These are phyloP conservation scores for Zygoascus flipseniorum DNA, from an alignment of 805 yeast species.

Conservation along the genomic window DNA sequence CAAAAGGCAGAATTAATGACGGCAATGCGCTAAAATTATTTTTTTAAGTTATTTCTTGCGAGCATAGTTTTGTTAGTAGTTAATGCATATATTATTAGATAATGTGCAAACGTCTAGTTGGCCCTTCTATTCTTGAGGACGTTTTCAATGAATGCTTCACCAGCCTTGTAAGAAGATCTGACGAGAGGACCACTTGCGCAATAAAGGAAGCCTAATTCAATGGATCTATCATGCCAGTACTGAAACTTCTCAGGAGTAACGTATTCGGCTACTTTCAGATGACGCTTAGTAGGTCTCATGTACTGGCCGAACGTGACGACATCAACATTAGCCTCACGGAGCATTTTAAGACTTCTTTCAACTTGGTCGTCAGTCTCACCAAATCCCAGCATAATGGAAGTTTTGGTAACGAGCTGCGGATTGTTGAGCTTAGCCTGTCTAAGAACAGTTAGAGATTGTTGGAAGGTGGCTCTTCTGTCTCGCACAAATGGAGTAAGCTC, in stretches of 20 bases:
- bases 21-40: background rate
- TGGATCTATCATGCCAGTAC: conserved; percentile 80
- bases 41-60: background rate
- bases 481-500: conserved; percentile 89
- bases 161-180: conserved; percentile 95
- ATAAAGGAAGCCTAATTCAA: conserved; percentile 83
- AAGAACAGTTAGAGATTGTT: conserved; percentile 75
- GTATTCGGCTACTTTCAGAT: conserved; percentile 95
- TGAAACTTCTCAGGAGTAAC: conserved; percentile 91
- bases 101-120: background rate
- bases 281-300: conserved; percentile 98
- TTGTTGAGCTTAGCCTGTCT: conserved; percentile 70
- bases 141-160: conserved; percentile 94
- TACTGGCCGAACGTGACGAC: conserved; percentile 98
- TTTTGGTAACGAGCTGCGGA: conserved; percentile 76
- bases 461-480: conserved; percentile 93
- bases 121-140: conserved; percentile 61
- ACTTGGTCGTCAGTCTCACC: conserved; percentile 95
- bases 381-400: conserved; percentile 92
- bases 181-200: conserved; percentile 98
- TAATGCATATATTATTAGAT: background rate
- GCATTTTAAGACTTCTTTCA: conserved; percentile 61
- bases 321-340: conserved; percentile 73
- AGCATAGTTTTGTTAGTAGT: background rate
- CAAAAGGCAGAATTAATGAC: background rate